Evolutionary conservation across 1,139 yeast genomes (phyloP).

Genomic region (Taiozyma sp.): DNA sequence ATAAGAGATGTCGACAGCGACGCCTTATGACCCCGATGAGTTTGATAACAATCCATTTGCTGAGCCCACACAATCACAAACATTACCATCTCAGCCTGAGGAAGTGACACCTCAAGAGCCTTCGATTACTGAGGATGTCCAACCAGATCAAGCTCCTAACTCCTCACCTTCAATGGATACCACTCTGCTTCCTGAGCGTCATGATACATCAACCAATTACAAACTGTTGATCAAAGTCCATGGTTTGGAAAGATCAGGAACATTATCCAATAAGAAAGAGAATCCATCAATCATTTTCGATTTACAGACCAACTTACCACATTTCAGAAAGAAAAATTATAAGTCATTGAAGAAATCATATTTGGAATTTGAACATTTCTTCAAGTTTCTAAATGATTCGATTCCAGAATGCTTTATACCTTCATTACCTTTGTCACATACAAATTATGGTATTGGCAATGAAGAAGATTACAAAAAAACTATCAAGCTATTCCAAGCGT

Average conservation of each 20-base stretch:
- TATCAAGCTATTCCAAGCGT: slow-evolving; percentile 62
- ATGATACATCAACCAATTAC: slow-evolving; percentile 17
- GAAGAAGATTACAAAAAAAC: slow-evolving; percentile 72
- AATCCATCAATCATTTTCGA: slow-evolving; percentile 34
- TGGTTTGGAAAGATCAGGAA: slow-evolving; percentile 32
- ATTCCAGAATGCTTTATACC: slow-evolving; percentile 94
- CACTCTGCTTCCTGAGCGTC: slow-evolving; percentile 23
- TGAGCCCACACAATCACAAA: slow-evolving; percentile 22
- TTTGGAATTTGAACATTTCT: slow-evolving; percentile 70
- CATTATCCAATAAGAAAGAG: slow-evolving; percentile 30
- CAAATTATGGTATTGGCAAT: slow-evolving; percentile 79
- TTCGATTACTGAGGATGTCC: not conserved
- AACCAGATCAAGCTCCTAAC: not conserved
- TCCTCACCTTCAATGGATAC: not conserved
- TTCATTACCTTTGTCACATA: slow-evolving; percentile 67
- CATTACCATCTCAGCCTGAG: slow-evolving; percentile 1
- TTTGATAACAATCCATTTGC: slow-evolving; percentile 65
- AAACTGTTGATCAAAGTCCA: slow-evolving; percentile 27
- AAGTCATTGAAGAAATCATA: slow-evolving; percentile 79
- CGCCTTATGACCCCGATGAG: slow-evolving; percentile 63
- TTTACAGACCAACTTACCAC: slow-evolving; percentile 56
- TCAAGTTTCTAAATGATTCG: slow-evolving; percentile 72
- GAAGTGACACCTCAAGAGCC: slow-evolving; percentile 1
- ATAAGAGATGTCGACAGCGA: slow-evolving; percentile 42
- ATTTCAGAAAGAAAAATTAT: slow-evolving; percentile 67